Conservation (phyloP, 306 rosid species). For the Quercus bicolor region DNA sequence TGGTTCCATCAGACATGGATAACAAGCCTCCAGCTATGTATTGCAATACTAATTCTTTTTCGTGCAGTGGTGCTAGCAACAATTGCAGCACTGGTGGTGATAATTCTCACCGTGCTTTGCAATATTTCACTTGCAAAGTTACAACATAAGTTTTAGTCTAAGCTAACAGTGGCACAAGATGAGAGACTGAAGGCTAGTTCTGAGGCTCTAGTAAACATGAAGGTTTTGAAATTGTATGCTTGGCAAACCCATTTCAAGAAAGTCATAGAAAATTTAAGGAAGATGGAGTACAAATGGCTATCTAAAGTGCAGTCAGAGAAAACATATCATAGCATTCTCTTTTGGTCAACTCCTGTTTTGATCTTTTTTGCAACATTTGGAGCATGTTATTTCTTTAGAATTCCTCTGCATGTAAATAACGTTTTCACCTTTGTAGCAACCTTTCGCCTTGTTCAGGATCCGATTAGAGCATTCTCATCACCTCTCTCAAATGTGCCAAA, state of each 20-base stretch:
- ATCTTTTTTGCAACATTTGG: constrained; percentile 71
- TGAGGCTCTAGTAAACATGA: constrained; percentile 75
- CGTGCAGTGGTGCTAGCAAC: constrained; percentile 66
- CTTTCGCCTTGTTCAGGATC: constrained; percentile 72
- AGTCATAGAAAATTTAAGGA: constrained; percentile 45
- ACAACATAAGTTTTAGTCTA: constrained; percentile 59
- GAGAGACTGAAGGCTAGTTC: constrained; percentile 57
- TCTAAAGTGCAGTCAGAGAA: constrained; percentile 38
- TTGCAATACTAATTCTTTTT: constrained; percentile 48
- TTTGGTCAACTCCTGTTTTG: constrained; percentile 63
- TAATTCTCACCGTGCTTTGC: constrained; percentile 56
- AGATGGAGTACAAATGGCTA: constrained; percentile 46
- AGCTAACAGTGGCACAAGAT: constrained; percentile 74
- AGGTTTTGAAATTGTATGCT: constrained; percentile 73
- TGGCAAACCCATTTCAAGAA: constrained; percentile 72
- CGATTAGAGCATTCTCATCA: constrained; percentile 16
- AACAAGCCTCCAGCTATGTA: constrained; percentile 53
- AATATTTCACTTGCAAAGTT: constrained; percentile 70
- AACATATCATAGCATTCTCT: constrained; percentile 41
- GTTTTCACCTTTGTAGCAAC: constrained; percentile 81
- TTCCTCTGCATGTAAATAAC: constrained; percentile 76
- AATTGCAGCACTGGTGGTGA: constrained; percentile 58
- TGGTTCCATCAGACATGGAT: constrained; percentile 85
- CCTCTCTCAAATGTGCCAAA: too few species aligned
- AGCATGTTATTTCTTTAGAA: constrained; percentile 50